Percentiles rank a stretch among this genome's conserved stretches.
Evolutionary conservation across 805 yeast genomes (phyloP).

Genomic region (Kluyveromyces nonfermentans): DNA sequence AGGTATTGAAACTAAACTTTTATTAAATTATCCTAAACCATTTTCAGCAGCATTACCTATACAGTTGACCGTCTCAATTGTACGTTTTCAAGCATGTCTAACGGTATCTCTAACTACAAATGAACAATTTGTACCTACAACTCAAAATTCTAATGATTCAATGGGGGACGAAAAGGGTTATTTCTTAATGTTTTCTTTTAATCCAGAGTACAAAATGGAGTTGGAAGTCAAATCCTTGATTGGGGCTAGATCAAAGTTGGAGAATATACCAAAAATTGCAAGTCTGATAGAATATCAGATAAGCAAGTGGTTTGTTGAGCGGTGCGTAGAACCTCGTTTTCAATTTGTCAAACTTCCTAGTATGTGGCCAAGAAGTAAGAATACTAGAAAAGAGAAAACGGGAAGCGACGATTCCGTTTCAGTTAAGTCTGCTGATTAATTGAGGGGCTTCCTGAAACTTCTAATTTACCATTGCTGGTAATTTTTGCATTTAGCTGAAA

Average conservation of each 20-base stretch:
- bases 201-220: slow-evolving; percentile 85
- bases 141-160: slow-evolving; percentile 10
- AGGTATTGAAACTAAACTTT: slow-evolving; percentile 71
- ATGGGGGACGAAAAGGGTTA: slow-evolving; percentile 37
- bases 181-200: slow-evolving; percentile 78
- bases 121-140: slow-evolving; percentile 22
- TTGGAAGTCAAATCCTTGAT: slow-evolving; percentile 81
- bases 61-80: slow-evolving; percentile 74
- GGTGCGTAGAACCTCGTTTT: slow-evolving; percentile 90
- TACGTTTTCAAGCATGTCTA: slow-evolving; percentile 82
- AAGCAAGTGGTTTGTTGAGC: slow-evolving; percentile 81
- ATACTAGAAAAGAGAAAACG: slow-evolving; percentile 36
- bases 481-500: background rate
- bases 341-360: slow-evolving; percentile 80
- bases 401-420: slow-evolving; percentile 6
- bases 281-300: slow-evolving; percentile 74
- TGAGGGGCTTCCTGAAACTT: background rate
- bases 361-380: slow-evolving; percentile 69
- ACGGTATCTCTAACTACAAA: slow-evolving; percentile 56
- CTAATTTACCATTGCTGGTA: background rate
- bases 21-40: slow-evolving; percentile 76
- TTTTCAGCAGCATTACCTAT: slow-evolving; percentile 83
- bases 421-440: slow-evolving; percentile 4
- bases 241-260: slow-evolving; percentile 86
- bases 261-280: slow-evolving; percentile 86